Percentiles rank a stretch among this genome's conserved stretches.
Evolutionary conservation across 1,139 yeast species (phyloP).

Genomic region (Hyphopichia fennica): DNA sequence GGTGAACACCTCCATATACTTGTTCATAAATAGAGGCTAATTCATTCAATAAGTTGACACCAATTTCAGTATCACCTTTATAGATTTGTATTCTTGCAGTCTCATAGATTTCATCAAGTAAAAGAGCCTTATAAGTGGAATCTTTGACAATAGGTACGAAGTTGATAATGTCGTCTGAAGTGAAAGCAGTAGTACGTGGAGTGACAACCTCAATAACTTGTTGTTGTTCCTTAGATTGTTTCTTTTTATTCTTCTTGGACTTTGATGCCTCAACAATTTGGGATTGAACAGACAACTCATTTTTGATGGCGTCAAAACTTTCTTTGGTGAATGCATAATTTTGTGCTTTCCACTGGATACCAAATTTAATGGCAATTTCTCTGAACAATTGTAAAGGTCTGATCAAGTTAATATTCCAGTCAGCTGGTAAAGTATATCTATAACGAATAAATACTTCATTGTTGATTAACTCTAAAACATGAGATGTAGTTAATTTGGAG

Average conservation of each 20-base stretch:
- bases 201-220: constrained; percentile 20
- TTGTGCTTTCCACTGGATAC: constrained; percentile 79
- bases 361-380: constrained; percentile 74
- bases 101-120: constrained; percentile 79
- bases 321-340: constrained; percentile 51
- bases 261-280: constrained; percentile 12
- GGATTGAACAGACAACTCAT: constrained; percentile 16
- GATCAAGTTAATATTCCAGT: constrained; percentile 41
- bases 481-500: constrained; percentile 42
- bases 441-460: constrained; percentile 59
- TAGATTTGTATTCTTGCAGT: constrained; percentile 57
- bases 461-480: constrained; percentile 44
- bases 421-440: constrained; percentile 54
- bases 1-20: constrained; percentile 77
- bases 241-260: constrained; percentile 24
- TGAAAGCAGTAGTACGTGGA: constrained; percentile 44
- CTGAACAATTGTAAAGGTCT: constrained; percentile 56
- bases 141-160: constrained; percentile 76
- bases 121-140: constrained; percentile 61
- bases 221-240: constrained; percentile 28
- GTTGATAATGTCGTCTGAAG: constrained; percentile 61
- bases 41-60: constrained; percentile 63
- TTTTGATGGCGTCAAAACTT: constrained; percentile 36
- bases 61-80: constrained; percentile 46
- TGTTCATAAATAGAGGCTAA: constrained; percentile 77